Evolutionary conservation across 768 basidiomycete species (phyloP).

Genomic region (Fomitopsis pulvina): DNA sequence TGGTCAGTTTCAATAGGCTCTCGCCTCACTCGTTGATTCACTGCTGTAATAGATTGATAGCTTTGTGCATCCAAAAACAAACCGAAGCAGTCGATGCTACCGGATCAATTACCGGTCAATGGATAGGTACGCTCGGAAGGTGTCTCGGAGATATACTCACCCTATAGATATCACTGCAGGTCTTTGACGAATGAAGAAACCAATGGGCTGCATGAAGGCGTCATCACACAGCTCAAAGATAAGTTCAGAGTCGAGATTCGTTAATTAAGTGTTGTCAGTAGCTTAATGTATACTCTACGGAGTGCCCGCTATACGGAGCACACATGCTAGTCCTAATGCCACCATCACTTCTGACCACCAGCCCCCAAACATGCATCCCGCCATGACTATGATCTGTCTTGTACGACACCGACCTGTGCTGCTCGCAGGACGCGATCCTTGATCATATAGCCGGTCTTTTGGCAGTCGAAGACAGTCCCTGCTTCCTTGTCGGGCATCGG

Average conservation of each 20-base stretch:
- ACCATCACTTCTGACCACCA: neutral
- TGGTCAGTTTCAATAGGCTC: constrained; percentile 39
- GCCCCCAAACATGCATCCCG: neutral
- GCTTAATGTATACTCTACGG: constrained; percentile 15
- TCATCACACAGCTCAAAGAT: constrained; percentile 47
- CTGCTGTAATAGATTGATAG: constrained; percentile 67
- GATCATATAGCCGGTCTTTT: constrained; percentile 89
- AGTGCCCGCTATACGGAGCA: neutral
- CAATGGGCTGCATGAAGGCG: constrained; percentile 66
- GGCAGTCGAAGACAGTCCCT: constrained; percentile 85
- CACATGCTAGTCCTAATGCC: neutral
- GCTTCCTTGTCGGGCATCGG: constrained; percentile 87
- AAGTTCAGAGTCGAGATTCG: constrained; percentile 84
- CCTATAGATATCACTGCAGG: constrained; percentile 32
- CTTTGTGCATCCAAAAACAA: constrained; percentile 86
- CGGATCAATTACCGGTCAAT: constrained; percentile 93
- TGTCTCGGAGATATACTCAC: neutral
- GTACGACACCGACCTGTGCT: constrained; percentile 94
- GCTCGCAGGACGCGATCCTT: constrained; percentile 91
- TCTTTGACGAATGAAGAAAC: constrained; percentile 87
- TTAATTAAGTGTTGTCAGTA: constrained; percentile 40
- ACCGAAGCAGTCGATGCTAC: constrained; percentile 75
- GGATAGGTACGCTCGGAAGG: constrained; percentile 61
- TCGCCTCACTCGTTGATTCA: neutral
- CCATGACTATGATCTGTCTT: constrained; percentile 34